A percentile compares a stretch with the other conserved stretches of the same genome.
phyloP scores from a whole-genome alignment of 2,329 filamentous ascomycete species.

The Colletotrichum acutatum region DNA sequence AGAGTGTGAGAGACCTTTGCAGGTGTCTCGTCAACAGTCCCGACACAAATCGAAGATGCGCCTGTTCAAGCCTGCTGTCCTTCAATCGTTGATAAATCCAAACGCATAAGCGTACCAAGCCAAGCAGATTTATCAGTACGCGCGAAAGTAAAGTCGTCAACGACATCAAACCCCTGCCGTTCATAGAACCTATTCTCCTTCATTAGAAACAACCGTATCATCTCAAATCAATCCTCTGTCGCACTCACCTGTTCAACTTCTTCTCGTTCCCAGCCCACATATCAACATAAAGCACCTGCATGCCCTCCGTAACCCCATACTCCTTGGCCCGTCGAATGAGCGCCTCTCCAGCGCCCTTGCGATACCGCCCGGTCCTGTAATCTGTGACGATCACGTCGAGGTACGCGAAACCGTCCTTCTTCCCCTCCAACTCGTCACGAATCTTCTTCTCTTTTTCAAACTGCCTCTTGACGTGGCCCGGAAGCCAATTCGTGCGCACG shows the following conservation, averaged over 20 bases:
- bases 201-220: background rate
- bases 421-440: background rate
- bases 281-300: slow-evolving; percentile 41
- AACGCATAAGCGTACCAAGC: background rate
- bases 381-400: slow-evolving; percentile 38
- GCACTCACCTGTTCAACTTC: slow-evolving; percentile 35
- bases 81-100: background rate
- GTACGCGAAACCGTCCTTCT: slow-evolving; percentile 25
- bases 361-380: slow-evolving; percentile 16
- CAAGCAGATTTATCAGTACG: background rate
- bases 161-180: background rate
- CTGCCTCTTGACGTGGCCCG: slow-evolving; percentile 25
- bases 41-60: background rate
- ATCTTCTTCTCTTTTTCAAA: background rate
- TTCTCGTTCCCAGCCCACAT: slow-evolving; percentile 42
- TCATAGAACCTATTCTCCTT: background rate
- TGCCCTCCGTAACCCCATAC: slow-evolving; percentile 15
- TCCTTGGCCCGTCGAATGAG: slow-evolving; percentile 32
- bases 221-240: background rate
- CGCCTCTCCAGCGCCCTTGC: slow-evolving; percentile 26
- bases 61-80: background rate
- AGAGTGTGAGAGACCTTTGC: background rate
- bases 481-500: slow-evolving; percentile 29
- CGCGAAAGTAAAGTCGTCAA: background rate
- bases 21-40: background rate